Conservation (phyloP, 2,329 filamentous ascomycete species). For the Seiridium cupressi region DNA sequence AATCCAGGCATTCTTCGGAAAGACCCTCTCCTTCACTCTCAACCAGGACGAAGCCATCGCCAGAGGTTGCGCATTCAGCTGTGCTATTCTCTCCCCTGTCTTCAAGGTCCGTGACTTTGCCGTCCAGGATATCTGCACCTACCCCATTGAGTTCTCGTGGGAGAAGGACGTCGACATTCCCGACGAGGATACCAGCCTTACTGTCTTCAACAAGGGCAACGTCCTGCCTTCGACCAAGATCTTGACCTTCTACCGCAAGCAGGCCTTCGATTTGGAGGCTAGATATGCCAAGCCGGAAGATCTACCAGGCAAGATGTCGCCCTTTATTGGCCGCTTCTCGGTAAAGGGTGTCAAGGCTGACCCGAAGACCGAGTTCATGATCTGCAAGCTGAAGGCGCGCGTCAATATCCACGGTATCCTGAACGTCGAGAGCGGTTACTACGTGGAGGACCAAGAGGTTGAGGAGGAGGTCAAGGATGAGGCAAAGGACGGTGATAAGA, state of each 20-base stretch:
- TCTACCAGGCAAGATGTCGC: slow-evolving; percentile 84
- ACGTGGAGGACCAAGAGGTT: slow-evolving; percentile 95
- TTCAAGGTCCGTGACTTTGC: slow-evolving; percentile 99
- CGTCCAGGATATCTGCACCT: slow-evolving; percentile 95
- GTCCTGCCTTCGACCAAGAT: slow-evolving; percentile 98
- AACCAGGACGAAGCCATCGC: slow-evolving; percentile 98
- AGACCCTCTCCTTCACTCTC: slow-evolving; percentile 88
- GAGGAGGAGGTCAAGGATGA: slow-evolving; percentile 88
- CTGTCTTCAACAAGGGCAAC: slow-evolving; percentile 96
- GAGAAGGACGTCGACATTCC: slow-evolving; percentile 98
- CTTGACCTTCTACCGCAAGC: slow-evolving; percentile 97
- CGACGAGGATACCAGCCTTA: slow-evolving; percentile 95
- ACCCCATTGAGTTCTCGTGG: slow-evolving; percentile 98
- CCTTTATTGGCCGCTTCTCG: slow-evolving; percentile 96
- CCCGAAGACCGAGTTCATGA: slow-evolving; percentile 96
- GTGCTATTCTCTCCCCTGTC: slow-evolving; percentile 92
- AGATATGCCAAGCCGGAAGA: slow-evolving; percentile 84
- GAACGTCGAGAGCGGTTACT: slow-evolving; percentile 96
- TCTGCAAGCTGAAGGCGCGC: slow-evolving; percentile 98
- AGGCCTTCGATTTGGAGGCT: slow-evolving; percentile 94
- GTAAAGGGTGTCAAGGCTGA: slow-evolving; percentile 97
- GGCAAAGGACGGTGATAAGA: slow-evolving; percentile 37
- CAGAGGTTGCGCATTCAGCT: slow-evolving; percentile 94
- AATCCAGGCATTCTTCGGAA: slow-evolving; percentile 89
- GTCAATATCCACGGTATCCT: slow-evolving; percentile 95